Conservation (phyloP, 139 green algal species). For the Tetratostichococcus sp. region DNA sequence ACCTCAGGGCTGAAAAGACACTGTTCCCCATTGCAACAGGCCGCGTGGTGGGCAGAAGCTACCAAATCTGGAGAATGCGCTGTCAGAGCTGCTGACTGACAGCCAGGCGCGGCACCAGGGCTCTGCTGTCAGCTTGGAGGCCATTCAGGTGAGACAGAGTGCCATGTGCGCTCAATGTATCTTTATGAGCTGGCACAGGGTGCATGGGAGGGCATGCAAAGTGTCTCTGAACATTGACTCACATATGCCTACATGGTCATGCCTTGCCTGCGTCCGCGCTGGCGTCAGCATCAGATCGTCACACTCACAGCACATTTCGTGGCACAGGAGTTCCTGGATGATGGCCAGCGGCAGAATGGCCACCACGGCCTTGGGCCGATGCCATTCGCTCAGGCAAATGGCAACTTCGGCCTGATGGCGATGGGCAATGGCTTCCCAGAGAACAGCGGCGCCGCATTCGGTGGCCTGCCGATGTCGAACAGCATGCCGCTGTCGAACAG, state of each 20-base stretch:
- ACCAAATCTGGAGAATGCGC: neutral
- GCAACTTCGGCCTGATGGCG: no score
- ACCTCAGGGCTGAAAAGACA: no score
- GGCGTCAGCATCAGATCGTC: neutral
- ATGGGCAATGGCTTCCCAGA: neutral
- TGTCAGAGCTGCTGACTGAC: conserved; percentile 7
- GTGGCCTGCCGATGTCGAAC: no score
- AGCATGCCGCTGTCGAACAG: neutral
- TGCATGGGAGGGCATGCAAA: no score
- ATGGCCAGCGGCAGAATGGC: neutral
- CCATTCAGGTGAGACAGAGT: neutral
- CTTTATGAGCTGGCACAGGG: no score
- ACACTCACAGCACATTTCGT: no score
- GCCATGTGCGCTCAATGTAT: no score
- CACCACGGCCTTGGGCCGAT: neutral
- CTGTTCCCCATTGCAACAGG: no score
- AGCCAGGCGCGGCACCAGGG: neutral
- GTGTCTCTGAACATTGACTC: no score
- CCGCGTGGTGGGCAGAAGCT: neutral
- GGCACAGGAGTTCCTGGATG: neutral
- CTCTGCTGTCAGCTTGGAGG: neutral
- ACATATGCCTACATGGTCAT: no score
- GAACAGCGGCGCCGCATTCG: neutral
- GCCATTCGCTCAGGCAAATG: neutral
- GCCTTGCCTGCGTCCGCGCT: no score